These are phyloP conservation scores for Tricholoma terreum DNA, from an alignment of 768 basidiomycete genomes.

Conservation along the genomic window DNA sequence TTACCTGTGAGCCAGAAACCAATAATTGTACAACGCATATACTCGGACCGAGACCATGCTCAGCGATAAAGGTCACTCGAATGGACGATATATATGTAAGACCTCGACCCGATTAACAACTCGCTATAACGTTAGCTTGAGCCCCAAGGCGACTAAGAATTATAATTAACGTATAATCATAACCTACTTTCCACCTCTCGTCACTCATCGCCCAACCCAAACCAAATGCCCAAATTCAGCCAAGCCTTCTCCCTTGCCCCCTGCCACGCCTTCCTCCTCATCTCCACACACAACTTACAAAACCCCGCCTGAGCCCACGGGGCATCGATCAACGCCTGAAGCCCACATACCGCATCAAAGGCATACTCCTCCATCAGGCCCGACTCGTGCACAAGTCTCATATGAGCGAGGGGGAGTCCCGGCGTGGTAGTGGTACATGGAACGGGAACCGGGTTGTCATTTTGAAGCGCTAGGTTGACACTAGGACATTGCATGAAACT, in stretches of 20 bases:
- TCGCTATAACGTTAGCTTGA: too few species aligned
- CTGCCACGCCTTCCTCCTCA: conserved; percentile 5
- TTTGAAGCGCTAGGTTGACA: too few species aligned
- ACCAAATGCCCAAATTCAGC: conserved; percentile 11
- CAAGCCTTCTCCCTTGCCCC: conserved; percentile 9
- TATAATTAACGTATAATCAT: too few species aligned
- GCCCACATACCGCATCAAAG: conserved; percentile 8
- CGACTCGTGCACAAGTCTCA: conserved; percentile 6
- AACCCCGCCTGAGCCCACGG: conserved; percentile 11
- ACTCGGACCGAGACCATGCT: too few species aligned
- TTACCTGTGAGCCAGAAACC: too few species aligned
- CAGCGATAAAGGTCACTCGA: too few species aligned
- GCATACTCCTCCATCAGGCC: conserved; percentile 6
- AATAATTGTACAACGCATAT: too few species aligned
- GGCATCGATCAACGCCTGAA: conserved; percentile 9
- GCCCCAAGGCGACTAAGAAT: too few species aligned
- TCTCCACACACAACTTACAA: conserved; percentile 6
- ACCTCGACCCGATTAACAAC: too few species aligned
- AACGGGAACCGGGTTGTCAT: too few species aligned
- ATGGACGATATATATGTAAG: too few species aligned
- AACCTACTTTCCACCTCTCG: too few species aligned
- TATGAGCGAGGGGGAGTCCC: background rate
- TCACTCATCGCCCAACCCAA: conserved; percentile 4
- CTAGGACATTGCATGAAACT: background rate
- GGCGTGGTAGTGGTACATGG: conserved; percentile 3